Base-by-base conservation (phyloP, 2,329 filamentous ascomycete genomes). In the Stenocarpella maydis region DNA sequence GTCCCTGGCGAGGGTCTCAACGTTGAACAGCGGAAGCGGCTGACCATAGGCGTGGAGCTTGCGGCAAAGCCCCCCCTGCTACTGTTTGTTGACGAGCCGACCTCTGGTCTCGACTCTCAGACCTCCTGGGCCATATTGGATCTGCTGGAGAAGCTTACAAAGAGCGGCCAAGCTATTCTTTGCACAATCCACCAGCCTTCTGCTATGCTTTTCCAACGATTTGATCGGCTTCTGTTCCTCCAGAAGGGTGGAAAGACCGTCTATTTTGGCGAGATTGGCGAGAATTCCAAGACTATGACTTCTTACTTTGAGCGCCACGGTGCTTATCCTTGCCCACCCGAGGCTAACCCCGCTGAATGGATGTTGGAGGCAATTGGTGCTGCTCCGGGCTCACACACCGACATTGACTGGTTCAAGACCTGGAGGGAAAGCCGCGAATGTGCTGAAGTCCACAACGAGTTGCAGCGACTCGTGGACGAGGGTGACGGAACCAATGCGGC, bases 141-240 rank as follows among this genome's bases (percentile, higher is more conserved):
- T 78, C 86, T 97, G 24, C 87, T 97, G 55, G 91, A 95, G 79
- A 97, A 95, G 80, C 85, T 97, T 31, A 93, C 93, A 73, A 91
- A 95, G 78, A 91, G 90, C 68, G 94, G 94, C 5, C 93, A 95
- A 78, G 94, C 94, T 65, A 92, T 97, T 80, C 88, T 97, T n/a
- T 97, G 94, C 82, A 97, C 94, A 0, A 97, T 97, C 69, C 94
- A 97, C 79, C 94, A 97, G 78, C 94, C 94, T 21, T 96, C 93
- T 24, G 93, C 94, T 39, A 94, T 96, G 87, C 85, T 97, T 66
- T 97, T 97, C 83, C 92, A 97, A 78, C 91, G 92, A 67, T 97
- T 95, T 76, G 92, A 95, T 74, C 88, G 91, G 69, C 86, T 95
- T 5, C 84, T 95, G 26, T 92, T 95, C 82, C 83, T 95, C 19